Percentiles rank a stretch among this genome's conserved stretches.
These are phyloP conservation scores for Starmerella gropengiesseri DNA, from an alignment of 805 yeast species.

Conservation along the genomic window DNA sequence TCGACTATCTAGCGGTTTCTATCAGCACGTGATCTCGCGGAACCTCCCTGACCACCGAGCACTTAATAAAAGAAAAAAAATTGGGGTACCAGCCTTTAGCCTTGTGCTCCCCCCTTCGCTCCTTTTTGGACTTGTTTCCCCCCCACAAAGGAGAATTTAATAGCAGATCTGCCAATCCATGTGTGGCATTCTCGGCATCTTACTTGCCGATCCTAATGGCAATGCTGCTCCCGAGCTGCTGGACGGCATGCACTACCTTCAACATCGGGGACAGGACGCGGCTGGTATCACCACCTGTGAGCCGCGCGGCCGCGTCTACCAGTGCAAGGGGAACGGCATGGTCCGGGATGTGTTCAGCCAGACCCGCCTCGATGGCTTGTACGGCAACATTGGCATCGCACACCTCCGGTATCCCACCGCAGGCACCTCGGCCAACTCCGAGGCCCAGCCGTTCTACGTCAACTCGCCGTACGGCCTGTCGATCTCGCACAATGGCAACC, in stretches of 20 bases:
- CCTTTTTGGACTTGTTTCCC: not conserved
- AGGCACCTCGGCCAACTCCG: constrained; percentile 88
- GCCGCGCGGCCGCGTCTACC: constrained; percentile 81
- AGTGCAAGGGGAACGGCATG: constrained; percentile 98
- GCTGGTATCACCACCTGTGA: constrained; percentile 99
- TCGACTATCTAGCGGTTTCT: constrained; percentile 1
- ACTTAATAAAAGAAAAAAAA: not conserved
- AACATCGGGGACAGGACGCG: constrained; percentile 98
- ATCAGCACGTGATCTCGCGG: constrained; percentile 3
- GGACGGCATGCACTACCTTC: constrained; percentile 85
- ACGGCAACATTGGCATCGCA: constrained; percentile 91
- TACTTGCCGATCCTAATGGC: constrained; percentile 59
- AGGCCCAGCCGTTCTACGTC: constrained; percentile 97
- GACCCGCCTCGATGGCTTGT: constrained; percentile 60
- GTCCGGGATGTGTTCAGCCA: constrained; percentile 94
- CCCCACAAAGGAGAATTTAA: too few relatives aligned
- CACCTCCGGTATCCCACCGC: constrained; percentile 96
- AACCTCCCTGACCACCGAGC: not conserved
- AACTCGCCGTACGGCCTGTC: constrained; percentile 93
- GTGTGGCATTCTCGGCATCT: constrained; percentile 94
- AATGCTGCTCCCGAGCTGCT: constrained; percentile 81
- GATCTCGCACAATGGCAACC: constrained; percentile 86
- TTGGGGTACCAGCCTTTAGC: not conserved
- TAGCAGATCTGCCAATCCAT: too few relatives aligned
- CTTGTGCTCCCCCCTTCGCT: not conserved